These are phyloP conservation scores for Akebia trifoliata DNA, from an alignment of 164 flowering plant genomes.

Conservation along the genomic window DNA sequence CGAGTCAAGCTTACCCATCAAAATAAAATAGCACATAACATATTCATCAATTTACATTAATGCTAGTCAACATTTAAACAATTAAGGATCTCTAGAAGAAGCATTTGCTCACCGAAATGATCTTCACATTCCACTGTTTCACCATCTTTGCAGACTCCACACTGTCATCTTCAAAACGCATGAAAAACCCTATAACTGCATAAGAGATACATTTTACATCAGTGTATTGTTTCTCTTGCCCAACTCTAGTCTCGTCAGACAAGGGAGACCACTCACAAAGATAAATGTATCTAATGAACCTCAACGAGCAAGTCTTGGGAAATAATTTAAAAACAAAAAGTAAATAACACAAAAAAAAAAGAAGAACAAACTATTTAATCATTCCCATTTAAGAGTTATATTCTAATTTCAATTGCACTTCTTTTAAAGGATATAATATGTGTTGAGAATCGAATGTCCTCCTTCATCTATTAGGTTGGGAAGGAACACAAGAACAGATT, in stretches of 20 bases:
- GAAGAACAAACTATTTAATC: neutral
- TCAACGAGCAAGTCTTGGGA: neutral
- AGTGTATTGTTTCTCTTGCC: neutral
- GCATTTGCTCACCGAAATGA: slow-evolving; percentile 68
- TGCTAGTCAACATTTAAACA: neutral
- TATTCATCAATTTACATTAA: neutral
- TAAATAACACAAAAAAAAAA: neutral
- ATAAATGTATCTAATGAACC: too few species aligned
- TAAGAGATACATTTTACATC: slow-evolving; percentile 3
- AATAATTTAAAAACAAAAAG: neutral
- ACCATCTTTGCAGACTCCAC: slow-evolving; percentile 94
- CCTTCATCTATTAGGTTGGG: neutral
- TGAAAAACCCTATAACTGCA: slow-evolving; percentile 92
- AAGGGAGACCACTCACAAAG: neutral
- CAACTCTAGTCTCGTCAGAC: neutral
- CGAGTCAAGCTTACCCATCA: neutral
- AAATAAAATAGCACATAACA: neutral
- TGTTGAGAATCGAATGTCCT: neutral
- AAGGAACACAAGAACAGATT: neutral
- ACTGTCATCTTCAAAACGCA: slow-evolving; percentile 99
- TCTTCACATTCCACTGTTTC: slow-evolving; percentile 99
- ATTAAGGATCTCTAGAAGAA: neutral
- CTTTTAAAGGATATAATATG: neutral
- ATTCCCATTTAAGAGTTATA: neutral
- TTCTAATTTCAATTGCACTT: neutral